Percentiles rank a stretch among this genome's conserved stretches.
Conservation (phyloP, 495 filamentous ascomycete species). For the Hypoxylon fragiforme region DNA sequence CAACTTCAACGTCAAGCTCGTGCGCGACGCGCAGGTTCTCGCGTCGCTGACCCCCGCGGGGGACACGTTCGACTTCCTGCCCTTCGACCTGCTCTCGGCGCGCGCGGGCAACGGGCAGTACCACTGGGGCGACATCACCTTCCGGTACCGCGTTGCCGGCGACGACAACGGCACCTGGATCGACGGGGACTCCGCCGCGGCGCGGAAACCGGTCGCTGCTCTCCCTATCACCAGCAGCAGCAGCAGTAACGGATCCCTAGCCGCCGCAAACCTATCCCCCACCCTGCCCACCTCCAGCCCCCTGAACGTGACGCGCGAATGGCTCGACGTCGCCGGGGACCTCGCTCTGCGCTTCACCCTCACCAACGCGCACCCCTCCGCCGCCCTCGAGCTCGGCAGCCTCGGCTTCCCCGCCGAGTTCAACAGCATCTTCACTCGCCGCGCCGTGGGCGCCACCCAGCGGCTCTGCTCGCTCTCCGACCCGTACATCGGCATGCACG, state of each 20-base stretch:
- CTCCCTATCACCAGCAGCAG: no score
- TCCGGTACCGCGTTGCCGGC: constrained; percentile 46
- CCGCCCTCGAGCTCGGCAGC: constrained; percentile 54
- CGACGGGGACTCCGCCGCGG: constrained; percentile 42
- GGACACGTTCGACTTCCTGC: constrained; percentile 52
- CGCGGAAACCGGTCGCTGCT: constrained; percentile 38
- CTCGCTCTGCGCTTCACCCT: constrained; percentile 51
- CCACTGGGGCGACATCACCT: constrained; percentile 56
- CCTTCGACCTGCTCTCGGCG: constrained; percentile 45
- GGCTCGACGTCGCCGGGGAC: constrained; percentile 49
- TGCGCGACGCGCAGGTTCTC: constrained; percentile 42
- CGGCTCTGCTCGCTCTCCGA: constrained; percentile 50
- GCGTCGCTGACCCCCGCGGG: constrained; percentile 46
- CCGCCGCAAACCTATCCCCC: constrained; percentile 39
- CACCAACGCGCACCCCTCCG: constrained; percentile 41
- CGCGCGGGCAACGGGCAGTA: constrained; percentile 52
- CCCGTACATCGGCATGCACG: constrained; percentile 57
- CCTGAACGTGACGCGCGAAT: constrained; percentile 49
- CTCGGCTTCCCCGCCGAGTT: constrained; percentile 58
- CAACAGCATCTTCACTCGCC: constrained; percentile 60
- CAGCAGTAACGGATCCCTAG: constrained; percentile 30
- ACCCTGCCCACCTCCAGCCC: constrained; percentile 36
- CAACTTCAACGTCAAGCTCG: constrained; percentile 46
- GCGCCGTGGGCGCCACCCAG: constrained; percentile 45
- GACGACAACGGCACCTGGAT: constrained; percentile 39